Evolutionary conservation across 371 early-diverging fungal genomes (phyloP), one percentile per base, ranked within the genome.

Genomic region (Mortierella sp.): DNA sequence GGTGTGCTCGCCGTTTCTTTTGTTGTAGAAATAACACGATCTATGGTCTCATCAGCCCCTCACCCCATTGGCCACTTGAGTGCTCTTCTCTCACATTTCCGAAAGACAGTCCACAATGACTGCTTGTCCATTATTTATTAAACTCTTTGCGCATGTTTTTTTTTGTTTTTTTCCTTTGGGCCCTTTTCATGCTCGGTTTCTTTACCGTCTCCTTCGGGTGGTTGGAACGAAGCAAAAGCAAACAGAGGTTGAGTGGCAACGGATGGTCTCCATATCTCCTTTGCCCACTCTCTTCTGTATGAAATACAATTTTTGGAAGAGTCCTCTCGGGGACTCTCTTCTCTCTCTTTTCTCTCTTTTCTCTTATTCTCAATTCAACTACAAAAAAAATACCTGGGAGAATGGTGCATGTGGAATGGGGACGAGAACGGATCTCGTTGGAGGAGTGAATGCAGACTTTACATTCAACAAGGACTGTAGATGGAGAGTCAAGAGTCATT

Each of bases 11-110:
- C 4, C 24, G n/a, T 11, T 24, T 26, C 48, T 19, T 45, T 2
- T 29, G 1, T 22, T 45, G 16, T 13, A 16, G 14, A 16, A 37
- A n/a, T 14, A 43, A 26, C 50, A 45, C 58, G 55, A 76, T 77
- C 72, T 58, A 78, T 78, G 77, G 73, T 73, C 78, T 78, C 78
- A 78, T 78, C 73, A 69, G 69, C 73, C 78, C 73, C 47, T 24
- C 40, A 19, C 34, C 70, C 47, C 24, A 78, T 78, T 78, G 78
- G 78, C 78, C 50, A 64, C 58, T 47, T n/a, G n/a, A n/a, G n/a
- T n/a, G 47, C 14, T 24, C 55, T 26, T 16, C 55, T 4, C 8
- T 34, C 19, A 22, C 31, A n/a, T 50, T 50, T 50, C n/a, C 9
- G 19, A 22, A 22, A 19, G 6, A 22, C 58, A 58, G 58, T 58